Percentiles rank a stretch among this genome's conserved stretches.
Evolutionary conservation across 2,329 filamentous ascomycete species (phyloP).

Genomic region (Diaporthe sp.): DNA sequence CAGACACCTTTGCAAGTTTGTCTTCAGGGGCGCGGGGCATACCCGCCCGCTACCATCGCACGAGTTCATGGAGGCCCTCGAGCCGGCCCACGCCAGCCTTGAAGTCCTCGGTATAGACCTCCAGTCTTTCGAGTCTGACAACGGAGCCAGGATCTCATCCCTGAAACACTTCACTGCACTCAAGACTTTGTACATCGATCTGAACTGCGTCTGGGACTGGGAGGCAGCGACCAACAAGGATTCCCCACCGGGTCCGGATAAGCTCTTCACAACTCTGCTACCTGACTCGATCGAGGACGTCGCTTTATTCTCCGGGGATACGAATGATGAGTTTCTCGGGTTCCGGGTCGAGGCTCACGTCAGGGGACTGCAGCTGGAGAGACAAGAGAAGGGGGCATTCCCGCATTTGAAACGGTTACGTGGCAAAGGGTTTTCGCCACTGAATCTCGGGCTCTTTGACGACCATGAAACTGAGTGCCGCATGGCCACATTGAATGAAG

Average conservation of each 20-base stretch:
- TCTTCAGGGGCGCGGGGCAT: neutral
- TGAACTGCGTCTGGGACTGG: neutral
- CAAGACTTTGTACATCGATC: neutral
- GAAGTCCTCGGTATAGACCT: neutral
- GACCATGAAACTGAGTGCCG: neutral
- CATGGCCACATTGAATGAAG: neutral
- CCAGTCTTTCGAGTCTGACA: accelerated
- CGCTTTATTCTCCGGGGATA: neutral
- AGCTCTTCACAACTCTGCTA: neutral
- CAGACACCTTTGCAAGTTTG: neutral
- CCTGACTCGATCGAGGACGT: neutral
- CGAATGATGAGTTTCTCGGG: neutral
- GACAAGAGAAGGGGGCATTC: neutral
- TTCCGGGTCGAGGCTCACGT: neutral
- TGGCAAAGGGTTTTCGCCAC: neutral
- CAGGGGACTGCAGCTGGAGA: neutral
- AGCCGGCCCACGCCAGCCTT: neutral
- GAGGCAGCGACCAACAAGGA: neutral
- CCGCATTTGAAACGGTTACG: neutral
- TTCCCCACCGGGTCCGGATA: neutral
- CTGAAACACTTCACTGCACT: neutral
- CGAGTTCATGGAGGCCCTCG: neutral
- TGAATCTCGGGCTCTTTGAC: too few relatives aligned
- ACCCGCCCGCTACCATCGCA: neutral
- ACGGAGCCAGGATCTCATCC: neutral